Evolutionary conservation across 805 yeast species (phyloP), one percentile per base, ranked within the genome.

Genomic region (Millerozyma acaciae): DNA sequence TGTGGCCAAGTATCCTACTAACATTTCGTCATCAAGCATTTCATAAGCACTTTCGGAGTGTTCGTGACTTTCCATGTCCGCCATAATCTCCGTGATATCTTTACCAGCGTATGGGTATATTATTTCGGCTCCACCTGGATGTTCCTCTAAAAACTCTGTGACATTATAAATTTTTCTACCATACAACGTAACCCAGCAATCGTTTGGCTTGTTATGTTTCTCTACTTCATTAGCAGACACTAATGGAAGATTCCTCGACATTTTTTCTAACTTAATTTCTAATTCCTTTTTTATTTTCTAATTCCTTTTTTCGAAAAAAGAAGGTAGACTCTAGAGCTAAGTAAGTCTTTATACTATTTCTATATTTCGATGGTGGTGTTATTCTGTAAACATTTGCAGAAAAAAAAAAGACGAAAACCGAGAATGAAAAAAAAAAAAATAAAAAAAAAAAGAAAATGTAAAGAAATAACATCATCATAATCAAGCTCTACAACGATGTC

Each of bases 41-140:
- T 85, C 93, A 56, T 84, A 83, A 1, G 97, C 95, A 29, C 81
- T 65, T 41, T 84, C 90, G 4, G 93, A 79, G 57, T 90, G 96
- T 32, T 73, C 77, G 55, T 89, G 96, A 22, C 80, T 68, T 3
- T 64, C 63, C 14, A 65, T 67, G 50, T 90, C 97, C 6, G 80
- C 78, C 73, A 90, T 74, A 30, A 87, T 78, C 33, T 75, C 76
- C 7, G 96, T 85, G 33, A 75, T 55, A 43, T 76, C 83, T 43
- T 71, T 66, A 15, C 83, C 86, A 22, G 76, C 79, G 44, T 73
- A 73, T 3, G 73, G 76, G 34, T 73, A 38, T 30, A 79, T 68
- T n/a, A 77, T 43, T 37, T 76, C 81, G 4, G 62, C 66, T 16
- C 86, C 86, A 19, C 75, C 85, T 1, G 86, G 86, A 55, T 84